Conservation (phyloP, 2,329 filamentous ascomycete genomes). For the Trichothecium roseum region DNA sequence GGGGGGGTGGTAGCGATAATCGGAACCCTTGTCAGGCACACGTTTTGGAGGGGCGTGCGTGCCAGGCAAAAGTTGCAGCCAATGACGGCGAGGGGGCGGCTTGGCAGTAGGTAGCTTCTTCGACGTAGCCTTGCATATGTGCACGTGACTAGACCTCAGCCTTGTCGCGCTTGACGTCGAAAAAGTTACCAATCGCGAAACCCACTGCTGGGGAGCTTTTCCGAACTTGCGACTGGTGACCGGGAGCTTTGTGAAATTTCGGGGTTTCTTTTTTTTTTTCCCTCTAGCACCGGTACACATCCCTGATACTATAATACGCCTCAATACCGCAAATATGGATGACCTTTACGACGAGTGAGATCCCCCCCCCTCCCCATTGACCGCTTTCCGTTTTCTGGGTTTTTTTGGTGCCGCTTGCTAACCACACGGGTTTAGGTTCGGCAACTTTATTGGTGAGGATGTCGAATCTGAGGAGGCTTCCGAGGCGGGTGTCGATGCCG, state of each 20-base stretch:
- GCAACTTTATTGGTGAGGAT: constrained; percentile 95
- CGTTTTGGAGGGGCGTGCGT: neutral
- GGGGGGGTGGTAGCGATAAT: too few species aligned
- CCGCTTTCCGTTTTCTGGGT: neutral
- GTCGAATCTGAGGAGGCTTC: constrained; percentile 78
- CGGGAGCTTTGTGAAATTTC: too few species aligned
- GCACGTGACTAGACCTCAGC: constrained; percentile 4
- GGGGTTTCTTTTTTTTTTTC: too few species aligned
- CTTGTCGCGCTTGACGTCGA: constrained; percentile 2
- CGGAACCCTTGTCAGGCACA: too few species aligned
- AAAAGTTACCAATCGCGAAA: too few species aligned
- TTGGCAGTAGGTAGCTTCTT: neutral
- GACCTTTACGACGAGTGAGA: constrained; percentile 90
- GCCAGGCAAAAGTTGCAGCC: too few species aligned
- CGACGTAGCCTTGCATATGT: constrained; percentile 4
- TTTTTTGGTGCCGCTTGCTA: neutral
- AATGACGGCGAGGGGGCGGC: too few species aligned
- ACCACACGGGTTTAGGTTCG: constrained; percentile 59
- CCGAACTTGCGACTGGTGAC: too few species aligned
- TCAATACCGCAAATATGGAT: constrained; percentile 52
- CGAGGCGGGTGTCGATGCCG: constrained; percentile 61
- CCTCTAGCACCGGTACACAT: too few species aligned
- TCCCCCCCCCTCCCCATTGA: constrained; percentile 6
- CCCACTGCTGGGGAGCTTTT: too few species aligned
- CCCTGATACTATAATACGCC: too few species aligned